A percentile compares a stretch with the other conserved stretches of the same genome.
Evolutionary conservation across 345 rosid species (phyloP).

Genomic region (Moricandia moricandioides): DNA sequence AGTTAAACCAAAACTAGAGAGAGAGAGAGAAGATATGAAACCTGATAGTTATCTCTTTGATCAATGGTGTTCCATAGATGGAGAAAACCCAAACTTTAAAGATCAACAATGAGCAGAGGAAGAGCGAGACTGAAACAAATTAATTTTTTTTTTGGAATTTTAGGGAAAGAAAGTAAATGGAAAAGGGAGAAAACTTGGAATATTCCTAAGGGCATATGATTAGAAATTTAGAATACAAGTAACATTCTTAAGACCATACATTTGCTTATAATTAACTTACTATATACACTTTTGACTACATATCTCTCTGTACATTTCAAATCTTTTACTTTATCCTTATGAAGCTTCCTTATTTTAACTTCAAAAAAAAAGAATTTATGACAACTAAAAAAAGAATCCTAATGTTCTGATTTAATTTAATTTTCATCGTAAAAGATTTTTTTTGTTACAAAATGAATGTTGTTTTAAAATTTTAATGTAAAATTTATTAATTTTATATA

Average conservation of each 20-base stretch:
- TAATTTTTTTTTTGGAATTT: too few relatives aligned
- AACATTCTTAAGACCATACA: too few relatives aligned
- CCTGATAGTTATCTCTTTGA: slow-evolving; percentile 32
- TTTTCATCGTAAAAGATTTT: too few relatives aligned
- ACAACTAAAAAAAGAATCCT: too few relatives aligned
- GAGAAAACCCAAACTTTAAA: slow-evolving; percentile 11
- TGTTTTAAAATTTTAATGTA: too few relatives aligned
- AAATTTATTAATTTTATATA: too few relatives aligned
- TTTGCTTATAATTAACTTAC: not conserved
- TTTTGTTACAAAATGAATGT: too few relatives aligned
- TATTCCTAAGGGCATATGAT: not conserved
- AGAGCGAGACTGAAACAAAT: slow-evolving; percentile 17
- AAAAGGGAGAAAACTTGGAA: not conserved
- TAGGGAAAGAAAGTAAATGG: not conserved
- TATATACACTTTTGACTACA: not conserved
- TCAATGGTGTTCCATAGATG: slow-evolving; percentile 39
- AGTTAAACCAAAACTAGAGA: not conserved
- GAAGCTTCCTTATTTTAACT: too few relatives aligned
- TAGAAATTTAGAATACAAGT: not conserved
- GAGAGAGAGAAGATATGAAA: not conserved
- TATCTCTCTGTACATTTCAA: too few relatives aligned
- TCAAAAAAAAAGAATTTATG: too few relatives aligned
- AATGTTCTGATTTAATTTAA: too few relatives aligned
- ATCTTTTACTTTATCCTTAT: too few relatives aligned
- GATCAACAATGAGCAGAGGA: slow-evolving; percentile 23